A percentile compares a stretch with the other conserved stretches of the same genome.
Evolutionary conservation across 1,284 basidiomycete genomes (phyloP).

Genomic region (Leccinum pallidistipes): DNA sequence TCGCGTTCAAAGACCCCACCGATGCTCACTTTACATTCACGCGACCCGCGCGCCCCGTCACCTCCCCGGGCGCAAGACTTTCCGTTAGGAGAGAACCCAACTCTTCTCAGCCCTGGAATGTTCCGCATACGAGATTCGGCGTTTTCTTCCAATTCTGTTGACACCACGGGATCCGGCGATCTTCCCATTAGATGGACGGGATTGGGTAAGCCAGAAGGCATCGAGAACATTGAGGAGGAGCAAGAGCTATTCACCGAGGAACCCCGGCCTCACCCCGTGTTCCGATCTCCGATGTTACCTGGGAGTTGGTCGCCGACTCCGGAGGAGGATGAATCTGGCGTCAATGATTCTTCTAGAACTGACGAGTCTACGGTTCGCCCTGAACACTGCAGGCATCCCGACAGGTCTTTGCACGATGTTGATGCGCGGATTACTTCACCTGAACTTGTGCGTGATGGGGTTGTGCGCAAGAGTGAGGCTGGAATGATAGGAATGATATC

Average conservation of each 20-base stretch:
- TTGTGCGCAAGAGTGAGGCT: conserved; percentile 52
- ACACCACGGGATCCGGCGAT: conserved; percentile 43
- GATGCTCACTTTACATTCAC: conserved; percentile 30
- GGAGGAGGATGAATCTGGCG: conserved; percentile 29
- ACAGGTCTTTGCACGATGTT: conserved; percentile 49
- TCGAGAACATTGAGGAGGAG: conserved; percentile 33
- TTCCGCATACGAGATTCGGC: conserved; percentile 53
- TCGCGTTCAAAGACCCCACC: conserved; percentile 37
- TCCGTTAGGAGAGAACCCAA: conserved; percentile 28
- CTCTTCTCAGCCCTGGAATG: conserved; percentile 45
- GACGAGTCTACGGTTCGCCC: conserved; percentile 34
- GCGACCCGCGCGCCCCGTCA: conserved; percentile 29
- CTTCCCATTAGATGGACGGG: conserved; percentile 57
- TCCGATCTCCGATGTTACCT: conserved; percentile 26
- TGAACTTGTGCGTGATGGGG: conserved; percentile 40
- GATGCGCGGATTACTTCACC: conserved; percentile 47
- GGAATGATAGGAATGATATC: conserved; percentile 50
- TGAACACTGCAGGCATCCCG: conserved; percentile 31
- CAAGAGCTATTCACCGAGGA: conserved; percentile 31
- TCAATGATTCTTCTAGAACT: conserved; percentile 28
- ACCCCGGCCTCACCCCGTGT: conserved; percentile 14
- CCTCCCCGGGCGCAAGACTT: conserved; percentile 25
- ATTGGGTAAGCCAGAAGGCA: conserved; percentile 34
- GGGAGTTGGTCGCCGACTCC: conserved; percentile 30
- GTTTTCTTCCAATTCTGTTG: conserved; percentile 44